Conservation (phyloP, 139 green algal species). For the Chlamydomonas sp. region DNA sequence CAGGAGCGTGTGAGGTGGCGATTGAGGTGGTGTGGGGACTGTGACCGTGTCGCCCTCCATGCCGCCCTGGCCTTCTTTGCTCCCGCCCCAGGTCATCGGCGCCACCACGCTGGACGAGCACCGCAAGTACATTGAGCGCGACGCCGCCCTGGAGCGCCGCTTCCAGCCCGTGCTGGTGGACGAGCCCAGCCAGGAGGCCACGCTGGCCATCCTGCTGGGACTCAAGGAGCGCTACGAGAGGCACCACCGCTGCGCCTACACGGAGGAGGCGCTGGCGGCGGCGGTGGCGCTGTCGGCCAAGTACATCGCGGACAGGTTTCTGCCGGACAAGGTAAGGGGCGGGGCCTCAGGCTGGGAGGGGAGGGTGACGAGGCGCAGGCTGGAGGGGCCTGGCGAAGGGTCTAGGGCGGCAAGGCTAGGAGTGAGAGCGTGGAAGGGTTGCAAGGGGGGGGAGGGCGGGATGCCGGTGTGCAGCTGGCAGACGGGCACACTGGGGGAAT, state of each 20-base stretch:
- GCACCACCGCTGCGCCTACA: slow-evolving; percentile 85
- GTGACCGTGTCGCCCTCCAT: too few species aligned
- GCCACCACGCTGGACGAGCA: slow-evolving; percentile 91
- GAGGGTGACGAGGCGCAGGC: too few species aligned
- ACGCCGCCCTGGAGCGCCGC: slow-evolving; percentile 92
- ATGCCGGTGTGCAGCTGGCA: too few species aligned
- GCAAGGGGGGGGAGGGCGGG: too few species aligned
- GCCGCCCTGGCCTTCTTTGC: too few species aligned
- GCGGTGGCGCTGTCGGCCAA: slow-evolving; percentile 61
- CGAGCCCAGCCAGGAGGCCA: slow-evolving; percentile 74
- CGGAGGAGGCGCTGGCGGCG: slow-evolving; percentile 63
- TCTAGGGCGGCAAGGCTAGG: background rate
- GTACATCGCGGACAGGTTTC: slow-evolving; percentile 86
- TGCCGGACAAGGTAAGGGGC: slow-evolving; percentile 89
- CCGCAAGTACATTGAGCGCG: slow-evolving; percentile 95
- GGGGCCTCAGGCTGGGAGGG: background rate
- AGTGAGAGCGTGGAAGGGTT: too few species aligned
- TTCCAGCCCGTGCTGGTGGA: slow-evolving; percentile 95
- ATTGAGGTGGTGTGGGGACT: too few species aligned
- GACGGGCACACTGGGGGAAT: too few species aligned
- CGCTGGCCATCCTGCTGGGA: slow-evolving; percentile 83
- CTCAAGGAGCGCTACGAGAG: slow-evolving; percentile 85
- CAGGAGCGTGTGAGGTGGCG: too few species aligned
- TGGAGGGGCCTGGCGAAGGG: background rate
- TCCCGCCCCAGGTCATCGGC: slow-evolving; percentile 69